Evolutionary conservation across 108 stramenopile species (phyloP), one percentile per base, ranked within the genome.

Genomic region (Nannochloropsis oceanica): DNA sequence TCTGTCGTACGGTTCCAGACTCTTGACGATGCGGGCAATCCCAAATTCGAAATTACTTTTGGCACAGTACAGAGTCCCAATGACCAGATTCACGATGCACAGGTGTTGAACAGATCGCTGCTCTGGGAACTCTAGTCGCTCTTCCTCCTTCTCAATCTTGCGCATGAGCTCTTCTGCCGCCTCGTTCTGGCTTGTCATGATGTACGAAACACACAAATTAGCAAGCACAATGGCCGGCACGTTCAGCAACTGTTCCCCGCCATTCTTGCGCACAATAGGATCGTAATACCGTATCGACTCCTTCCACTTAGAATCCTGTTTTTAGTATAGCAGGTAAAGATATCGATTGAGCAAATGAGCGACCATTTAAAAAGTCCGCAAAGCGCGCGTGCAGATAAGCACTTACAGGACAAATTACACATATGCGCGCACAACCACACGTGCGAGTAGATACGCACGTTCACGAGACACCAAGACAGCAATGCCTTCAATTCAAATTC

Each of bases 41-140:
- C 95, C 95, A 81, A 96, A 95, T 82, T 93, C 95, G 50, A 91
- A 95, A 84, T 96, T 95, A 12, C 93, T 93, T 84, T 93, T 96
- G 44, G 93, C 93, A 84, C 95, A 96, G 87, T 96, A 96, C 79
- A 96, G 90, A 43, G 94, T 95, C 8, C 95, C 95, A 43, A 96
- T 94, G 79, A 94, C 94, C 8, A 96, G 88, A 86, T 95, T 95
- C 81, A 96, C 93, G 44, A 95, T 95, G 89, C 95, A 95, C 12
- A 94, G 90, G 83, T 96, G 95, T 13, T 81, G 80, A 81, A 93
- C 90, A 84, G 89, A 89, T 80, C 89, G 88, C 83, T 89, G 86
- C 27, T 93, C 90, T 0, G 92, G 50, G 85, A 25, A 85, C 27
- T 82, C 82, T 26, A 91, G 27, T 8, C 90, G 59, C n/a, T 92